Percentiles rank a stretch among this genome's conserved stretches.
phyloP scores from a whole-genome alignment of 2,329 filamentous ascomycete species.

The Colletotrichum magnum region DNA sequence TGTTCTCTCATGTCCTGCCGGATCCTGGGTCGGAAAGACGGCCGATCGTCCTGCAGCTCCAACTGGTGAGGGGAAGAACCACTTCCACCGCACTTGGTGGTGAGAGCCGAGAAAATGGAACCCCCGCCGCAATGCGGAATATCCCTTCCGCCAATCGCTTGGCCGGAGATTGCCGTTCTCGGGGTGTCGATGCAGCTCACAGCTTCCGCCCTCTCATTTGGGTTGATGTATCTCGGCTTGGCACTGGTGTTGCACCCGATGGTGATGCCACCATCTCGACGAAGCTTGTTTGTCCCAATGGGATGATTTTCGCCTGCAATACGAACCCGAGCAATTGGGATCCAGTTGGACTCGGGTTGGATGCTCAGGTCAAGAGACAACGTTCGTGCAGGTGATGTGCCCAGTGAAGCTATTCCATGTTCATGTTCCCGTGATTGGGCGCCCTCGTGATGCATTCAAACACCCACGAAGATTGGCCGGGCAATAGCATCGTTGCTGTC shows the following conservation, averaged over 20 bases:
- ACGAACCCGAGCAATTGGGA: no score
- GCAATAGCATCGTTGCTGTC: no score
- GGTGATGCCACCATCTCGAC: not conserved
- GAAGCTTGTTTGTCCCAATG: slow-evolving; percentile 5
- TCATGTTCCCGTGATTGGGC: no score
- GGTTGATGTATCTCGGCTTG: not conserved
- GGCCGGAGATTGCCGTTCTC: slow-evolving; percentile 21
- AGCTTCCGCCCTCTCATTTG: slow-evolving; percentile 16
- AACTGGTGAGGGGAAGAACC: no score
- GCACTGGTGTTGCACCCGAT: not conserved
- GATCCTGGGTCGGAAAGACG: not conserved
- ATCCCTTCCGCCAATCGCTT: slow-evolving; percentile 31
- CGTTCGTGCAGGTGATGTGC: no score
- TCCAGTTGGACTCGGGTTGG: no score
- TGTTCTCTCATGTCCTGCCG: no score
- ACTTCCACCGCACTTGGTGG: not conserved
- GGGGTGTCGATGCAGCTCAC: not conserved
- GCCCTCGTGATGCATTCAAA: no score
- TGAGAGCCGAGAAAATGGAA: not conserved
- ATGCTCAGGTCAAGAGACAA: no score
- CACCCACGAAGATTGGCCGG: no score
- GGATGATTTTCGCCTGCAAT: no score
- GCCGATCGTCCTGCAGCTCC: not conserved
- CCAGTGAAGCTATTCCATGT: no score
- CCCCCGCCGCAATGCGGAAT: slow-evolving; percentile 2